These are phyloP conservation scores for Lipomyces sp. DNA, from an alignment of 805 yeast genomes.

Conservation along the genomic window DNA sequence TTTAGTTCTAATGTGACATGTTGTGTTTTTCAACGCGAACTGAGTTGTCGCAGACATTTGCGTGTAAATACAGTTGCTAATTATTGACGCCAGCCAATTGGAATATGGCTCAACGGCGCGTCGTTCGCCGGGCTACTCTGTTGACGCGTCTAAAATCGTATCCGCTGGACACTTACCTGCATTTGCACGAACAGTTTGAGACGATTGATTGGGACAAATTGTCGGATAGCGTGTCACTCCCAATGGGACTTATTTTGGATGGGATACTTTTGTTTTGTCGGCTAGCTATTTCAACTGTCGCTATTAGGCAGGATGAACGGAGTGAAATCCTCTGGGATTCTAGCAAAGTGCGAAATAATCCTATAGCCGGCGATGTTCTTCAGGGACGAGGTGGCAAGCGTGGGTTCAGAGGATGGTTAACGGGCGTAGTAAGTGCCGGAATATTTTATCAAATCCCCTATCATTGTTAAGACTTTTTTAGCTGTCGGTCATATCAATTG, in stretches of 20 bases:
- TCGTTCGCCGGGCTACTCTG: slow-evolving; percentile 31
- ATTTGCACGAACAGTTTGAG: slow-evolving; percentile 28
- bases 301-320: neutral
- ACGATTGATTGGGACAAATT: slow-evolving; percentile 33
- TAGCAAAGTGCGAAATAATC: slow-evolving; percentile 18
- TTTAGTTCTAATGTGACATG: neutral
- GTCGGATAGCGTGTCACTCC: slow-evolving; percentile 23
- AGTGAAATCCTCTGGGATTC: slow-evolving; percentile 17
- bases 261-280: slow-evolving; percentile 21
- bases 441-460: neutral
- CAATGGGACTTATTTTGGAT: slow-evolving; percentile 29
- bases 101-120: slow-evolving; percentile 14
- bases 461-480: slow-evolving; percentile 1
- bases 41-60: too few species aligned
- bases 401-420: slow-evolving; percentile 8
- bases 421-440: slow-evolving; percentile 6
- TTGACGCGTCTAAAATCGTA: slow-evolving; percentile 30
- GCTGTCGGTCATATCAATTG: slow-evolving; percentile 26
- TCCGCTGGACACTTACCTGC: slow-evolving; percentile 28
- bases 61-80: too few species aligned
- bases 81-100: neutral
- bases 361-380: slow-evolving; percentile 24
- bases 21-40: too few species aligned
- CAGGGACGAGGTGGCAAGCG: slow-evolving; percentile 11
- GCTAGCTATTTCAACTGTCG: slow-evolving; percentile 16